Conservation (phyloP, 2,329 filamentous ascomycete genomes). For the Botryotinia narcissicola region DNA sequence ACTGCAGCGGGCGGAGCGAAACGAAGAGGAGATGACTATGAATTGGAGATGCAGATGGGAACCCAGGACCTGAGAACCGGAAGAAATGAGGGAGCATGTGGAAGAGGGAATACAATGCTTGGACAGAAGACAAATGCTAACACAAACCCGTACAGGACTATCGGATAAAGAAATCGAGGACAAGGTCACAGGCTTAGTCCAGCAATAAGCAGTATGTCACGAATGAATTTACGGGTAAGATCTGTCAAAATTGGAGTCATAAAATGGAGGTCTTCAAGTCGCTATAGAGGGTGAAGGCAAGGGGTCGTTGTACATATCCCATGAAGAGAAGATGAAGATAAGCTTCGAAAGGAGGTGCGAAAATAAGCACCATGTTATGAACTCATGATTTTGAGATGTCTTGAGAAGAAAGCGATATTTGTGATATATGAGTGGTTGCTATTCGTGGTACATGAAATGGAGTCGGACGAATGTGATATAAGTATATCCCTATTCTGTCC, state of each 20-base stretch:
- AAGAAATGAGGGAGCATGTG: constrained; percentile 28
- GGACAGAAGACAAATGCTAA: background rate
- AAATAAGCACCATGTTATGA: background rate
- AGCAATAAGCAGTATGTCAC: background rate
- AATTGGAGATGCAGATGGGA: background rate
- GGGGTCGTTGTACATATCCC: constrained; percentile 17
- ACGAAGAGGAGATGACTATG: background rate
- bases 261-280: background rate
- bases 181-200: constrained; percentile 23
- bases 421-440: background rate
- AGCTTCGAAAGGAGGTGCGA: background rate
- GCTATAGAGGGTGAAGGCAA: background rate
- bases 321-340: constrained; percentile 4
- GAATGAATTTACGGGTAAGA: background rate
- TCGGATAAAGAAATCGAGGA: constrained; percentile 62
- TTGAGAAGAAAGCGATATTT: background rate
- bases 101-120: too few species aligned
- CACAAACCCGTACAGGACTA: constrained; percentile 48
- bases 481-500: background rate
- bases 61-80: background rate
- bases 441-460: background rate
- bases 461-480: background rate
- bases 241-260: background rate
- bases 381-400: background rate
- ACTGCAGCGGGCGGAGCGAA: background rate